Evolutionary conservation across 495 filamentous ascomycete species (phyloP), one percentile per base, ranked within the genome.

Genomic region (Elaphomyces granulatus): DNA sequence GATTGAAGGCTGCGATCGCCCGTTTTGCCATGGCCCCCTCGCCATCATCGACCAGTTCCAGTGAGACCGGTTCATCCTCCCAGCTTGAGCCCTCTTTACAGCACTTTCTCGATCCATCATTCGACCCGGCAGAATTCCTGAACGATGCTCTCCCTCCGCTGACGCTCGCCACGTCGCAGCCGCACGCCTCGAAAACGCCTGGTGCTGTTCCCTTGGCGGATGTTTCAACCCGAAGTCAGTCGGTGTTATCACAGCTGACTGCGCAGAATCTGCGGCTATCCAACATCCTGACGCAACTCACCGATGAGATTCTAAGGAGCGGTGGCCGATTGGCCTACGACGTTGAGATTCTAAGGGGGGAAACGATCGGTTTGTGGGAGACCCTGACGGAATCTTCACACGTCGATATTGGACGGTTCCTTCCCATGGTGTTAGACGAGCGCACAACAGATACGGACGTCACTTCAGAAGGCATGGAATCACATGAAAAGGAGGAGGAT

Each of bases 291-390:
- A 94, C 85, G 20, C 78, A 81, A 41, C 67, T 96, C 41, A 95
- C 88, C 10, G 88, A 96, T 52, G 90, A 96, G 47, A 95, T 98
- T 43, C 66, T 98, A 15, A 75, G 90, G 34, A 79, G 83, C 46
- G 81, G 84, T 16, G 77, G 81, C 43, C 73, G 92, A 8, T 66
- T 98, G 15, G 83, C 87, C 18, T 98, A 98, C 58, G 85, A 95
- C 50, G 88, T 98, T 7, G 90, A 98, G 53, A 72, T 96, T 6
- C 60, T 98, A 7, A 77, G 87, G 4, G 87, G 87, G 38, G 90
- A 96, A 52, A 77, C 85, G 0, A 65, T 83, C 14, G 71, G 76
- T 20, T 58, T 94, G 33, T 77, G 80, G 0, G 87, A 94, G 45
- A 64, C 80, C 4, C 59, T 98, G 43, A 74, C 75, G 0, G 83